Base-by-base conservation (phyloP, 2,329 filamentous ascomycete species). In the Alternaria brassicae region DNA sequence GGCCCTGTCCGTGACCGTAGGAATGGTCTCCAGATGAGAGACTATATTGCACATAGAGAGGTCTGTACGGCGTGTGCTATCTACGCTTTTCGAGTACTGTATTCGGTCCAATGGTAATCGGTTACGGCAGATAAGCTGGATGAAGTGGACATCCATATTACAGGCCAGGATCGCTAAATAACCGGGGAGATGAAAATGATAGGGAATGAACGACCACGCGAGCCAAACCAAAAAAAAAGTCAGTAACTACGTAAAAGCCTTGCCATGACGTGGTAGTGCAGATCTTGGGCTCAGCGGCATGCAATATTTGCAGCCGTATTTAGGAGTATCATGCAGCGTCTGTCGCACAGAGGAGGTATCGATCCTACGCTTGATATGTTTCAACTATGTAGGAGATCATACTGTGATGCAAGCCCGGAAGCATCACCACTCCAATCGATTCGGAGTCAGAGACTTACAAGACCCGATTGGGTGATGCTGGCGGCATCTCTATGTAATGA, bases 1-100 rank as follows among this genome's bases (percentile, higher is more conserved):
- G 50, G 41, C 51, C 44, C 21, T 52, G 42, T 34, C 53, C 54
- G 42, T 23, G 41, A 44, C 15, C 27, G 25, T 30, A 19, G 36
- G 49, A 30, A 58, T 39, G 48, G 52, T 53, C 32, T 45, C 41
- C 50, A 56, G 13, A 58, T 56, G 44, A 53, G 12, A 34, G n/a
- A 25, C 27, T 53, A 53, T 56, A 39, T 56, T 54, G 21, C 13
- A 44, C 40, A 39, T 17, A 28, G 15, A 54, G 8, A 25, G 21
- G 53, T n/a, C 25, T 56, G 28, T 41, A 48, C 34, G 36, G 48
- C 36, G 6, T 39, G 25, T 50, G n/a, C 37, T 41, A 50, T 53
- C 21, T 48, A 23, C 10, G 15, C 13, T 23, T 2, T 3, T 39
- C 15, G 39, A 15, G 12, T 50, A n/a, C 32, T 44, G 37, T 36